Base-by-base conservation (phyloP, 2,329 filamentous ascomycete species). In the Anisogramma anomala region DNA sequence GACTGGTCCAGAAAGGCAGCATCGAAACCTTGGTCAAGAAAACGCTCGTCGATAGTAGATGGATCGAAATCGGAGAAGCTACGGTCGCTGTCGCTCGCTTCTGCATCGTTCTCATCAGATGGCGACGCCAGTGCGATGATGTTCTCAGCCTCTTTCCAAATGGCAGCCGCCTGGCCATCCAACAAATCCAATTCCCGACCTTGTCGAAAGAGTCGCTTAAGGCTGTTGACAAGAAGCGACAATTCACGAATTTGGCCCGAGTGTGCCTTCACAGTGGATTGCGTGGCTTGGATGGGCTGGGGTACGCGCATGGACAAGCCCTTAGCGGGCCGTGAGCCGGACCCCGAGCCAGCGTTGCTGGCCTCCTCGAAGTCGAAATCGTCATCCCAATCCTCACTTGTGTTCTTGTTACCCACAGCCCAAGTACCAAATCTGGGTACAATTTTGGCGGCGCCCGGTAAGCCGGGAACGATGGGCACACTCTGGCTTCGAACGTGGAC, bases 361-460 rank as follows among this genome's bases (percentile, higher is more conserved):
- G 60, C 53, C 32, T 62, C 65, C 23, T 68, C 71, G 55, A 89
- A 88, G 46, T 89, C 83, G 52, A 93, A 91, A 57, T 93, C 85
- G 48, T 88, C 83, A 52, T 89, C 85, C 85, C 85, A 93, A 54
- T 91, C 84, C 56, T 93, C 85, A 47, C 81, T 88, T 9, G 79
- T 79, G 13, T 76, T 81, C 58, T 88, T 88, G 48, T 76, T 79
- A n/a, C 81, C 77, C 31, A 86, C 64, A 2, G 82, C 83, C 84
- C 84, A 89, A 1, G 84, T 88, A 32, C 84, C 82, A 54, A 86
- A 89, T 53, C 87, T 88, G 39, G 71, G 64, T 2, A 73, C 47
- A 54, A 59, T 67, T 58, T 63, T 82, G 54, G 58, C 59, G 54
- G 59, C 69, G 56, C 71, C 81, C 47, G 60, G 67, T 59, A 52